A percentile compares a stretch with the other conserved stretches of the same genome.
Evolutionary conservation across 2,329 filamentous ascomycete species (phyloP).

Genomic region (Bipolaris sorokiniana): DNA sequence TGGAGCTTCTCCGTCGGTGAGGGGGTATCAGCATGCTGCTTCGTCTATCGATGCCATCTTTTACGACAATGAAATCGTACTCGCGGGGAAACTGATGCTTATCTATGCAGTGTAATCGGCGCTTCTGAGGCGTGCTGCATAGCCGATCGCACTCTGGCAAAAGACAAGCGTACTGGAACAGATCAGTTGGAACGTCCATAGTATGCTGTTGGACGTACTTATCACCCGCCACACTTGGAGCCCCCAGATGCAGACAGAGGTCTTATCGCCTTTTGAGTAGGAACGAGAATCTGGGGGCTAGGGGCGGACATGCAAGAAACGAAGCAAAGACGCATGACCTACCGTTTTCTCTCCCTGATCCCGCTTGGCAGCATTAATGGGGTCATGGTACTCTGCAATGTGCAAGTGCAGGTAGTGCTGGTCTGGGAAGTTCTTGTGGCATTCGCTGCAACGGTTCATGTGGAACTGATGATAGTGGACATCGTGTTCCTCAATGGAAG

Average conservation of each 20-base stretch:
- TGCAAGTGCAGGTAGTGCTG: constrained; percentile 80
- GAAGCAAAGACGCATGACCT: constrained; percentile 45
- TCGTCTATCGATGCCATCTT: constrained; percentile 86
- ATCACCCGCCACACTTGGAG: background rate
- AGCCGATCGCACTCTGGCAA: constrained; percentile 85
- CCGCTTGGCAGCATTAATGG: constrained; percentile 71
- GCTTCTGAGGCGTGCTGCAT: constrained; percentile 82
- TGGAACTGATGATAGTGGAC: constrained; percentile 83
- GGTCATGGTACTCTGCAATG: constrained; percentile 90
- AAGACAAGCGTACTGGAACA: constrained; percentile 78
- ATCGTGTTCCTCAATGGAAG: constrained; percentile 81
- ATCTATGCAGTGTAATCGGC: constrained; percentile 86
- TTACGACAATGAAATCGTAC: constrained; percentile 67
- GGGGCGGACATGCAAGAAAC: constrained; percentile 1
- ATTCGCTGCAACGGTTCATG: constrained; percentile 83
- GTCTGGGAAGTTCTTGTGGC: constrained; percentile 86
- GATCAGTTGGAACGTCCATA: constrained; percentile 15
- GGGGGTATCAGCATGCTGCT: constrained; percentile 72
- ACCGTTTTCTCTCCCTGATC: constrained; percentile 88
- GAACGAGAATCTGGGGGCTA: background rate
- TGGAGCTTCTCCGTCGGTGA: constrained; percentile 44
- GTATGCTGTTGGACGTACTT: constrained; percentile 15
- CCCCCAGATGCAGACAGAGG: background rate
- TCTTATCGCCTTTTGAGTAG: background rate
- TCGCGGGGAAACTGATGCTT: constrained; percentile 86